Evolutionary conservation across 306 rosid genomes (phyloP).

Genomic region (Dicorynia guianensis): DNA sequence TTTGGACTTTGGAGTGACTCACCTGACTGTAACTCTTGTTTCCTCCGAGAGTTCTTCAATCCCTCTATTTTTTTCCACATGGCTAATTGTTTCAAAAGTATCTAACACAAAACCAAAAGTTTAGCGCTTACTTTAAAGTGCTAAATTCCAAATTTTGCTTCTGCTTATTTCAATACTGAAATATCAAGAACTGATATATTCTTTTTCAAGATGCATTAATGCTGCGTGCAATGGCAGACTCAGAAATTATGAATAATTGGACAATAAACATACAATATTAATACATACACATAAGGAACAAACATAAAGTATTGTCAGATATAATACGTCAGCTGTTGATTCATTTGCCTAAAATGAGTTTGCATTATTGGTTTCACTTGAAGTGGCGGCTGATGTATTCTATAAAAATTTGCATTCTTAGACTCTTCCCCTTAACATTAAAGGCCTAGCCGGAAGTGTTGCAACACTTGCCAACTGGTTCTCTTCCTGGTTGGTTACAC

Average conservation of each 20-base stretch:
- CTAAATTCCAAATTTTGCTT: background rate
- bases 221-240: background rate
- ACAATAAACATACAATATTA: no score
- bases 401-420: slow-evolving; percentile 41
- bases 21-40: background rate
- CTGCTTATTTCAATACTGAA: background rate
- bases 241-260: no score
- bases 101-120: background rate
- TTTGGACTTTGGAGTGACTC: slow-evolving; percentile 60
- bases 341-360: no score
- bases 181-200: background rate
- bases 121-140: background rate
- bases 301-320: no score
- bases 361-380: slow-evolving; percentile 31
- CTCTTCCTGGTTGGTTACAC: slow-evolving; percentile 70
- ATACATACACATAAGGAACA: no score
- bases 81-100: slow-evolving; percentile 1
- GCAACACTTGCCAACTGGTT: slow-evolving; percentile 97
- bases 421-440: slow-evolving; percentile 92
- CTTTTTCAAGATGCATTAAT: slow-evolving; percentile 10
- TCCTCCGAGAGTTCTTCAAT: background rate
- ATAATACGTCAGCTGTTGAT: no score
- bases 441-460: slow-evolving; percentile 92
- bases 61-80: no score
- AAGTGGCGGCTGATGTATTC: slow-evolving; percentile 27